These are phyloP conservation scores for Raphanus hybrid DNA, from an alignment of 441 rosid genomes.

Conservation along the genomic window DNA sequence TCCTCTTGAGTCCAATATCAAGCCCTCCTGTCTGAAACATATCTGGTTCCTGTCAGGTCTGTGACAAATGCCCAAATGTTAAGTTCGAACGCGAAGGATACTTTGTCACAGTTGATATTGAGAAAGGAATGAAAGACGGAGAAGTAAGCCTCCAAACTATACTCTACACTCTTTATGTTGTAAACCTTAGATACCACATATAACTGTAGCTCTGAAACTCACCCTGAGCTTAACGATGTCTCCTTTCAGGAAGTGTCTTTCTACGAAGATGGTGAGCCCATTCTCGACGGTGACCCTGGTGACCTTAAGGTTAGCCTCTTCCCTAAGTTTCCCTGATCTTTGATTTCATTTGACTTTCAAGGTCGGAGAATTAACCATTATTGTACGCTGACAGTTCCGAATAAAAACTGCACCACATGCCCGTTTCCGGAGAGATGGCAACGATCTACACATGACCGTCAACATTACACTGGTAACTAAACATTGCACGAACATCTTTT, in stretches of 20 bases:
- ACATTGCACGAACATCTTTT: neutral
- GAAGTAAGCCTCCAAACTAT: slow-evolving; percentile 59
- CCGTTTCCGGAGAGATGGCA: slow-evolving; percentile 84
- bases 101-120: slow-evolving; percentile 84
- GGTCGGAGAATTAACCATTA: neutral
- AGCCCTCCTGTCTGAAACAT: slow-evolving; percentile 10
- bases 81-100: slow-evolving; percentile 86
- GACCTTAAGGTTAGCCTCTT: slow-evolving; percentile 78
- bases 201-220: neutral
- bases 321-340: neutral
- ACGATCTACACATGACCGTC: slow-evolving; percentile 88
- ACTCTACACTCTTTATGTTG: neutral
- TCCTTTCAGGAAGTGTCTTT: slow-evolving; percentile 80
- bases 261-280: slow-evolving; percentile 95
- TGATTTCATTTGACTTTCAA: neutral
- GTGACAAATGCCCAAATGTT: slow-evolving; percentile 92
- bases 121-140: slow-evolving; percentile 98
- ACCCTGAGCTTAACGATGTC: slow-evolving; percentile 1
- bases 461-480: slow-evolving; percentile 79
- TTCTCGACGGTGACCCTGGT: slow-evolving; percentile 92
- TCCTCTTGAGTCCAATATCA: slow-evolving; percentile 12
- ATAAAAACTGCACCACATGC: slow-evolving; percentile 85
- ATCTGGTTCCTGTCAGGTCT: slow-evolving; percentile 60
- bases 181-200: neutral
- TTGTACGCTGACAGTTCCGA: slow-evolving; percentile 64